phyloP scores from a whole-genome alignment of 2,329 filamentous ascomycete species.

The Epichloe sp. region DNA sequence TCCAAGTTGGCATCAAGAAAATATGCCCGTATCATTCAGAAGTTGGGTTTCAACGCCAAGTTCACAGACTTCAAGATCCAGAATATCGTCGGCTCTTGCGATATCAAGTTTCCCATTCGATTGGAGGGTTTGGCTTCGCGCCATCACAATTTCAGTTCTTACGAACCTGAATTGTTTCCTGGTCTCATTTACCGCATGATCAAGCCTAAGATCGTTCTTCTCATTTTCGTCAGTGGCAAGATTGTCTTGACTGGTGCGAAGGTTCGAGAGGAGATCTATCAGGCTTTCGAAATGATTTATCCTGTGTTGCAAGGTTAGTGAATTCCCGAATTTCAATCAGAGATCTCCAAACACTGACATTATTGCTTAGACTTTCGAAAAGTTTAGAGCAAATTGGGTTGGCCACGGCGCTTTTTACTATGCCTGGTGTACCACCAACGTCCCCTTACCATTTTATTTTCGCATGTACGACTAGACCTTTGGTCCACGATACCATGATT shows the following conservation, averaged over 20 bases:
- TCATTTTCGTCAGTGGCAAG: slow-evolving; percentile 97
- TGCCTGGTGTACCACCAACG: slow-evolving; percentile 9
- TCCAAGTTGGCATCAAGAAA: slow-evolving; percentile 94
- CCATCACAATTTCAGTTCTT: slow-evolving; percentile 99
- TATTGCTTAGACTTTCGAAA: slow-evolving; percentile 39
- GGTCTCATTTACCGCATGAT: slow-evolving; percentile 99
- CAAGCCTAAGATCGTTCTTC: slow-evolving; percentile 95
- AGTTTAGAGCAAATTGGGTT: slow-evolving; percentile 25
- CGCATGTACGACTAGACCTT: slow-evolving; percentile 28
- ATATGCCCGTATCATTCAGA: slow-evolving; percentile 98
- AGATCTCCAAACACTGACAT: not conserved
- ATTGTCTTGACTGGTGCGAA: slow-evolving; percentile 97
- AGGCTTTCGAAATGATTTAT: slow-evolving; percentile 95
- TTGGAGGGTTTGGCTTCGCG: slow-evolving; percentile 89
- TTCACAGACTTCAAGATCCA: slow-evolving; percentile 99
- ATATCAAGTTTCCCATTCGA: slow-evolving; percentile 98
- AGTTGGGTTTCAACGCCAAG: slow-evolving; percentile 98
- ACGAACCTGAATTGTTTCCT: slow-evolving; percentile 96
- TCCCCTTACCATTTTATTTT: slow-evolving; percentile 11
- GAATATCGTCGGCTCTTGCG: slow-evolving; percentile 97
- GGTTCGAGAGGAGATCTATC: slow-evolving; percentile 95
- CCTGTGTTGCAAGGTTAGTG: slow-evolving; percentile 74
- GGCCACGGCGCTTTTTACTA: slow-evolving; percentile 1
- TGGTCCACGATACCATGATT: slow-evolving; percentile 36
- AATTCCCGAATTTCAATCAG: not conserved